Base-by-base conservation (phyloP, 306 rosid species). In the Sicyos edulis region DNA sequence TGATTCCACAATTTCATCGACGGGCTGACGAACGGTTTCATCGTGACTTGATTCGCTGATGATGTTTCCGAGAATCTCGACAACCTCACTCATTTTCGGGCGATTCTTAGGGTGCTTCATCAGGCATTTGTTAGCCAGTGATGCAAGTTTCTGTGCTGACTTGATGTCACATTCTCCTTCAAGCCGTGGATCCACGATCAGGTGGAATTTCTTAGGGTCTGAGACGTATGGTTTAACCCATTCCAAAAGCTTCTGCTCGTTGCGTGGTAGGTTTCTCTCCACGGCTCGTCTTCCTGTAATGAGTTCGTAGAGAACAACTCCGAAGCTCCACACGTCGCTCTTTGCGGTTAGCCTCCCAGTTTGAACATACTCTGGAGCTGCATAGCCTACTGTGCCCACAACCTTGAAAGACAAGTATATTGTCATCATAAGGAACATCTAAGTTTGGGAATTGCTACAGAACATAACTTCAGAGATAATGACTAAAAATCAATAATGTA, bases 321-420 rank as follows among this genome's bases (percentile, higher is more conserved):
- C 99, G 59, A 86, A 93, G 83, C 99, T 91, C 96, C 96, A 93
- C 1, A 93, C 99, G 68, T 93, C 97, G 73, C 99, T 91, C 79
- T 93, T 93, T 5, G 95, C 81, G 26, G 99, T 93, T 70, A 93
- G 82, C 88, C 81, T 87, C 29, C 99, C 95, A 0, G 99, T 91
- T 63, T 87, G 97, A 76, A 93, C 92, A 81, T 93, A 93, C 84
- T 91, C 97, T 16, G 99, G 99, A 14, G 99, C 97, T 5, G 95
- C 97, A 82, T 93, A 93, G 20, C 99, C 99, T 63, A 93, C 78
- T 3, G 99, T 93, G 34, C 99, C 99, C 5, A 93, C 99, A 82
- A 93, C 96, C 97, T 93, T 82, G 37, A 74, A 75, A 74, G 79
- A 62, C 24, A 81, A 64, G 10, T 42, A 56, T 6, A 44, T 21